phyloP scores from a whole-genome alignment of 768 basidiomycete genomes.

The Pleurotus tuoliensis region DNA sequence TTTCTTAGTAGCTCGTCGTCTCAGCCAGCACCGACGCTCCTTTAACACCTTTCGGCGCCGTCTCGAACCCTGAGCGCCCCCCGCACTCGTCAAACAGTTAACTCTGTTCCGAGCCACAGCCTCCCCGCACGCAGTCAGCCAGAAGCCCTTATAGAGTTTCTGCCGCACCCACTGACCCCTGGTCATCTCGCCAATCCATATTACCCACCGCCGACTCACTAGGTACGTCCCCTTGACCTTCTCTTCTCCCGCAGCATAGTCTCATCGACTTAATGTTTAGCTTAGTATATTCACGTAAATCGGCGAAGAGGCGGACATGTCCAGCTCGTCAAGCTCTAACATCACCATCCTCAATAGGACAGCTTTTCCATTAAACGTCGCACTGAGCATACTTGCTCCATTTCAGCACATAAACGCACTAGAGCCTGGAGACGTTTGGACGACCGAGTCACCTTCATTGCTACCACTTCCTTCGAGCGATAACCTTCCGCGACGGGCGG shows the following conservation, averaged over 20 bases:
- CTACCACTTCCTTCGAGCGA: background rate
- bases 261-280: background rate
- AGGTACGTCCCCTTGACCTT: background rate
- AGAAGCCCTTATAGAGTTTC: background rate
- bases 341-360: conserved; percentile 9
- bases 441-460: conserved; percentile 3
- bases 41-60: background rate
- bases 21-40: background rate
- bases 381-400: conserved; percentile 6
- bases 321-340: background rate
- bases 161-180: background rate
- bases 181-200: background rate
- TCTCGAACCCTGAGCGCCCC: conserved; percentile 1
- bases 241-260: background rate
- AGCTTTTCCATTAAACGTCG: conserved; percentile 11
- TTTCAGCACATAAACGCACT: conserved; percentile 8
- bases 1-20: background rate
- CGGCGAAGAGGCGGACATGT: background rate
- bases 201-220: background rate
- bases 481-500: background rate
- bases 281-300: background rate
- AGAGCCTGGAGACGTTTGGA: conserved; percentile 10
- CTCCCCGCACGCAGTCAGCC: background rate
- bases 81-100: background rate
- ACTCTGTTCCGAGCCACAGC: conserved; percentile 7